Conservation (phyloP, 345 rosid genomes). For the Microcos paniculata region DNA sequence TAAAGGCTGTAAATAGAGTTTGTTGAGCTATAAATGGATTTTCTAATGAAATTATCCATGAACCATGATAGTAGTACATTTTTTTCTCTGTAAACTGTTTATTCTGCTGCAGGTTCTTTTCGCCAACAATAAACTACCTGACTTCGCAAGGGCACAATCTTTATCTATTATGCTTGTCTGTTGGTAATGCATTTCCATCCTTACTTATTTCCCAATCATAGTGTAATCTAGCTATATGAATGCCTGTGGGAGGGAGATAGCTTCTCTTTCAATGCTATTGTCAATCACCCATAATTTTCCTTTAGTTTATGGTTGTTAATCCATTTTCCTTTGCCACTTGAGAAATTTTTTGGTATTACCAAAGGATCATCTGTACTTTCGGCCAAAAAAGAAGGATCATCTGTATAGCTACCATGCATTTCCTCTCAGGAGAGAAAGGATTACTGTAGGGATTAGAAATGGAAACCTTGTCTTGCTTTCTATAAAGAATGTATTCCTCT, state of each 20-base stretch:
- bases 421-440: neutral
- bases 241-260: neutral
- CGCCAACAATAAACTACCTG: constrained; percentile 78
- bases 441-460: neutral
- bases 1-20: neutral
- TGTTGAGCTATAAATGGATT: neutral
- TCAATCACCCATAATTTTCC: too few species aligned
- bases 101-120: constrained; percentile 66
- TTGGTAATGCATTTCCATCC: constrained; percentile 47
- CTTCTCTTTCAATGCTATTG: too few species aligned
- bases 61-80: too few species aligned
- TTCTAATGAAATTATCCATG: neutral
- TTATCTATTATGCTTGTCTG: constrained; percentile 69
- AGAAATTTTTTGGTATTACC: neutral
- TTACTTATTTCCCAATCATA: neutral
- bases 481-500: neutral
- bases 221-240: neutral
- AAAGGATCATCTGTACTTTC: neutral
- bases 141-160: constrained; percentile 61
- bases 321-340: neutral
- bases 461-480: neutral
- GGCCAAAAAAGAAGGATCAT: too few species aligned
- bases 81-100: neutral
- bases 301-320: constrained; percentile 4
- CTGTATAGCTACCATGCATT: neutral